Evolutionary conservation across 2,329 filamentous ascomycete species (phyloP), one percentile per base, ranked within the genome.

Genomic region (Penicillium sp.): DNA sequence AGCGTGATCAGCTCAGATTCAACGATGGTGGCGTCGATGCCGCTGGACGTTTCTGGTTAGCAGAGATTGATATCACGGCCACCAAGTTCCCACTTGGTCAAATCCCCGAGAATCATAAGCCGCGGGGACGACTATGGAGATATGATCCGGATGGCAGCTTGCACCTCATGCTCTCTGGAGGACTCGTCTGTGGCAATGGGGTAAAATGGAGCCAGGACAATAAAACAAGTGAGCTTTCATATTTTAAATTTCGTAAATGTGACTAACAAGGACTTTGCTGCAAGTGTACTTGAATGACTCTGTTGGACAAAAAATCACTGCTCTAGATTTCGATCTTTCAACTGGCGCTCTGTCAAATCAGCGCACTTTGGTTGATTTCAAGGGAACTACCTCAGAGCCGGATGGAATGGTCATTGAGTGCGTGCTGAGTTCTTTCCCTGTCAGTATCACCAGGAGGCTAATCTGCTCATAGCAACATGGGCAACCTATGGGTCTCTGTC

Each of bases 351-450:
- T 72, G 33, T 67, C 67, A 4, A 71, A 73, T 43, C 56, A 63
- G 44, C 61, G 63, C 6, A 42, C 65, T 9, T 52, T 69, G 13
- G 59, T 70, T 39, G 65, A 70, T 44, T 58, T 64, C 42, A 52
- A 61, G 26, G 52, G 44, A 4, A 63, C 57, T 2, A 65, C 49
- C 49, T 70, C 64, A 13, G 68, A 73, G 51, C 70, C 70, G 3
- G 71, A 74, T 59, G 71, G 71, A 3, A 70, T 73, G 67, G 69
- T 74, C 6, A 54, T 71, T 10, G 71, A 73, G 70, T 73, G 61
- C 13, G 52, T 31, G 1, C 45, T 51, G 46, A 48, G 13, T 21
- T 9, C 15, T 10, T 33, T 39, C 5, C n/a, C 33, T n/a, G n/a
- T 13, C 16, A 39, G 13, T 21, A 4, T 13, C 12, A 21, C 4